Percentiles rank a stretch among this genome's conserved stretches.
phyloP scores from a whole-genome alignment of 2,329 filamentous ascomycete species.

The Calonectria fujianensis region DNA sequence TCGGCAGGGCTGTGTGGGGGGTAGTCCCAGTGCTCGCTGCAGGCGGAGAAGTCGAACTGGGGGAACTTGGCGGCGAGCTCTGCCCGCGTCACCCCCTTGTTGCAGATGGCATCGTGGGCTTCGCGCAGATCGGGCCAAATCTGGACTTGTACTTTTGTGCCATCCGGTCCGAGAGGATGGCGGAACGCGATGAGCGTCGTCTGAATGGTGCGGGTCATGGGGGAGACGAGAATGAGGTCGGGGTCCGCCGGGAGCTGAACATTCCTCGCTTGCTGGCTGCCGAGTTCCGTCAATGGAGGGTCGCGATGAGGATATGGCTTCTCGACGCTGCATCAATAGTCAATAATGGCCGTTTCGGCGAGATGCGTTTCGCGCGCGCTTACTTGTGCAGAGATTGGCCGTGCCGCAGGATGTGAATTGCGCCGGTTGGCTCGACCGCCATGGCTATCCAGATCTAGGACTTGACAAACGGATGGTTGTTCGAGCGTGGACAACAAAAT shows the following conservation, averaged over 20 bases:
- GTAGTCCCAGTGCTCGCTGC: constrained; percentile 48
- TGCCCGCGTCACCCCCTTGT: constrained; percentile 45
- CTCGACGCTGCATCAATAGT: constrained; percentile 6
- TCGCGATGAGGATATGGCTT: constrained; percentile 18
- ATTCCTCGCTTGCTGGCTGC: constrained; percentile 19
- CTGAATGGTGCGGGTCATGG: constrained; percentile 47
- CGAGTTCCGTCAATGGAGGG: constrained; percentile 28
- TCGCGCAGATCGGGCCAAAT: constrained; percentile 52
- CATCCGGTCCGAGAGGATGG: constrained; percentile 26
- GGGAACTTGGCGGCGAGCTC: constrained; percentile 46
- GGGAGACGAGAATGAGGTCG: constrained; percentile 28
- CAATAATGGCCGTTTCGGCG: neutral
- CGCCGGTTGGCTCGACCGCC: neutral
- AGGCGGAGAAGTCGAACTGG: constrained; percentile 47
- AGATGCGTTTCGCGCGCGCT: neutral
- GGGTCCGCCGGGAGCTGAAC: neutral
- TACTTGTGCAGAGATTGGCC: constrained; percentile 32
- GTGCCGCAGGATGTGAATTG: constrained; percentile 31
- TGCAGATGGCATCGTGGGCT: constrained; percentile 52
- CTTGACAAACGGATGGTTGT: neutral
- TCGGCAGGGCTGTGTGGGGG: constrained; percentile 39
- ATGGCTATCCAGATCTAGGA: neutral
- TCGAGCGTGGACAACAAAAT: neutral
- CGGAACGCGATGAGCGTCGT: constrained; percentile 48
- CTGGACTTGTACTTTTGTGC: constrained; percentile 37